A percentile compares a stretch with the other conserved stretches of the same genome.
Conservation (phyloP, 441 rosid species). For the Euphorbia corollata region DNA sequence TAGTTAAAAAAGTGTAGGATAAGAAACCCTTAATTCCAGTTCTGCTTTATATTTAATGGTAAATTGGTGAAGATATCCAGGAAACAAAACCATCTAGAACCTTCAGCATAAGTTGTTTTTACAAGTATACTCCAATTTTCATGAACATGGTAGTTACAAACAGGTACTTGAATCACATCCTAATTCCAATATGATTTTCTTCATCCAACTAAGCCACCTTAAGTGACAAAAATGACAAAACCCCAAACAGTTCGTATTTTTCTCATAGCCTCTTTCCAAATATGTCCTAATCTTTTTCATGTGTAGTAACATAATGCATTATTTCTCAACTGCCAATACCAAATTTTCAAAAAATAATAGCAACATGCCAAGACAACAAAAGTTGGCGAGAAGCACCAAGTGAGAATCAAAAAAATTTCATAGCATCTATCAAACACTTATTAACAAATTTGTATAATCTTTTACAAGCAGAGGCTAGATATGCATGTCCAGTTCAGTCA, state of each 20-base stretch:
- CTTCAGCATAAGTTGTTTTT: neutral
- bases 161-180: neutral
- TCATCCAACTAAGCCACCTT: neutral
- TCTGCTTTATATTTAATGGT: neutral
- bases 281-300: neutral
- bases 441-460: neutral
- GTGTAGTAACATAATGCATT: neutral
- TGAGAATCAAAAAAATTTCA: neutral
- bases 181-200: neutral
- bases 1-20: neutral
- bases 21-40: neutral
- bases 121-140: neutral
- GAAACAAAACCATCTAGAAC: neutral
- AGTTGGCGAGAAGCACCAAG: neutral
- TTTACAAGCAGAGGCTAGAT: neutral
- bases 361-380: neutral
- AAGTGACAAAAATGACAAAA: neutral
- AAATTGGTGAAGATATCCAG: neutral
- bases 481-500: neutral
- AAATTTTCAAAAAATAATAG: neutral
- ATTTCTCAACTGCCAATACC: neutral
- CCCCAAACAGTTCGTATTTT: neutral
- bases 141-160: neutral
- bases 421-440: neutral
- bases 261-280: neutral